Conservation (phyloP, 345 rosid species). For the Lumnitzera racemosa region DNA sequence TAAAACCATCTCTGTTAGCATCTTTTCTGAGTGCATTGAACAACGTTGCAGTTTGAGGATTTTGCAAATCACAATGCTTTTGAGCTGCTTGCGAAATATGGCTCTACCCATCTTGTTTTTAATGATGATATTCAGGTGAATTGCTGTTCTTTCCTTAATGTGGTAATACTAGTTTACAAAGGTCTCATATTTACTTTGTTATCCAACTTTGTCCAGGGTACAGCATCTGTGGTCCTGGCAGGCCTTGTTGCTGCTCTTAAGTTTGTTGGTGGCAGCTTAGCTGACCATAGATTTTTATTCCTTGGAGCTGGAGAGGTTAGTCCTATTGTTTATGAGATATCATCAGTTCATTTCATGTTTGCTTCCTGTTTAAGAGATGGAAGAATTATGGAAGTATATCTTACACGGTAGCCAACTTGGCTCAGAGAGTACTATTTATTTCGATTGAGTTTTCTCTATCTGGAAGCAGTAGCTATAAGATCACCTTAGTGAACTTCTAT, state of each 20-base stretch:
- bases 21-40: no score
- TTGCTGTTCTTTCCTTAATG: slow-evolving; percentile 3
- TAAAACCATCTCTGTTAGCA: background rate
- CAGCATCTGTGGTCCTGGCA: slow-evolving; percentile 97
- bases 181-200: slow-evolving; percentile 6
- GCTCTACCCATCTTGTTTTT: slow-evolving; percentile 92
- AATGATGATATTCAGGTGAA: slow-evolving; percentile 95
- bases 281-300: slow-evolving; percentile 78
- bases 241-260: slow-evolving; percentile 81
- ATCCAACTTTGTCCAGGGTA: slow-evolving; percentile 44
- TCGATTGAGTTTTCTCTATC: no score
- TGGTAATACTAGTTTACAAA: slow-evolving; percentile 7
- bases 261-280: slow-evolving; percentile 66
- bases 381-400: no score
- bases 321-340: background rate
- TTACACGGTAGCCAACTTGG: no score
- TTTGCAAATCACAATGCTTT: slow-evolving; percentile 99
- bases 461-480: no score
- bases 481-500: no score
- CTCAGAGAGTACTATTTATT: no score
- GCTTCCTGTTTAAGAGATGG: no score
- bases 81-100: slow-evolving; percentile 76
- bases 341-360: background rate
- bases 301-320: slow-evolving; percentile 98
- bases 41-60: slow-evolving; percentile 73